These are phyloP conservation scores for Leccinum uliginosum DNA, from an alignment of 768 basidiomycete species.

Conservation along the genomic window DNA sequence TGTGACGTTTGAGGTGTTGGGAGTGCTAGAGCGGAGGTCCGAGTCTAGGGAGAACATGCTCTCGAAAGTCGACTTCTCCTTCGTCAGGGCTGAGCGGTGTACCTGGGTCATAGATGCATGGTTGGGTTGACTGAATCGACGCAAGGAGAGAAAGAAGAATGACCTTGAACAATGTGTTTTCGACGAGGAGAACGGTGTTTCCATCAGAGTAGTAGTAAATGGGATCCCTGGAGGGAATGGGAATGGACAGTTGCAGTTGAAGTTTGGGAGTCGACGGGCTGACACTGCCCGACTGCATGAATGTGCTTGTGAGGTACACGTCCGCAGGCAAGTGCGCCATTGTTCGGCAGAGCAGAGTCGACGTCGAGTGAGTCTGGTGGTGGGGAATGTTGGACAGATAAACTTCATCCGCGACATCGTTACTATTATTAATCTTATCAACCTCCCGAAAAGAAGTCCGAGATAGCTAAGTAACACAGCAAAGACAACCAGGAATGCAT, in stretches of 20 bases:
- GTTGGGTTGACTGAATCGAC: constrained; percentile 19
- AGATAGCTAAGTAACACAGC: constrained; percentile 23
- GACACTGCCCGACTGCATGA: constrained; percentile 30
- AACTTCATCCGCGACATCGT: neutral
- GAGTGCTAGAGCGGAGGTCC: constrained; percentile 27
- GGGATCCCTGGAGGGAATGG: constrained; percentile 34
- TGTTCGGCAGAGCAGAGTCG: constrained; percentile 11
- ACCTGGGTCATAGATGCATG: constrained; percentile 25
- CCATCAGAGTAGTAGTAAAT: constrained; percentile 40
- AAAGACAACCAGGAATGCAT: constrained; percentile 23
- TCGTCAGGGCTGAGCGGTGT: constrained; percentile 38
- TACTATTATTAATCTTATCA: constrained; percentile 10
- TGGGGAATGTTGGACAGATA: constrained; percentile 17
- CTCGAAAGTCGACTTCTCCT: constrained; percentile 45
- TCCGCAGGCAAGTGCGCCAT: constrained; percentile 31
- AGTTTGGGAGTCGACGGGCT: constrained; percentile 34
- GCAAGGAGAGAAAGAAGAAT: constrained; percentile 2
- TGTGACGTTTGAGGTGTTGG: constrained; percentile 22
- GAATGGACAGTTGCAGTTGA: constrained; percentile 30
- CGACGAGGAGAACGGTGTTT: constrained; percentile 40
- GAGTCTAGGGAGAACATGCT: constrained; percentile 43
- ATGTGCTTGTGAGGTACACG: constrained; percentile 29
- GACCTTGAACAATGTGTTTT: constrained; percentile 49
- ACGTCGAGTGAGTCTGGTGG: constrained; percentile 9
- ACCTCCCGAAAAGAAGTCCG: constrained; percentile 5